A percentile compares a stretch with the other conserved stretches of the same genome.
phyloP scores from a whole-genome alignment of 2,329 filamentous ascomycete species.

The Fusarium buxicola region DNA sequence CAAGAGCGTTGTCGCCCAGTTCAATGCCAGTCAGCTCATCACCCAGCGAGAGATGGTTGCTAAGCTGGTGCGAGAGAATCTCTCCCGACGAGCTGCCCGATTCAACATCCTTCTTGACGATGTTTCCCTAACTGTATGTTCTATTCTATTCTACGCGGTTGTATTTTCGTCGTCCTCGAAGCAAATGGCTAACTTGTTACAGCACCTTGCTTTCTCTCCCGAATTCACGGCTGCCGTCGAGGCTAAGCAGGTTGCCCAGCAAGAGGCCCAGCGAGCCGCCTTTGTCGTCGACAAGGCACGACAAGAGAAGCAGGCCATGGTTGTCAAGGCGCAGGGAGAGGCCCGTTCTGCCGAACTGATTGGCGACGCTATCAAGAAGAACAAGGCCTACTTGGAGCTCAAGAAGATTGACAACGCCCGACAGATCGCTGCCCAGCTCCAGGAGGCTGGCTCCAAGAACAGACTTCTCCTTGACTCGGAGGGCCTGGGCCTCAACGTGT shows the following conservation, averaged over 20 bases:
- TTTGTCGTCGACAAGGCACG: conserved; percentile 99
- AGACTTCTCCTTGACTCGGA: conserved; percentile 93
- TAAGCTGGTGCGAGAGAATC: conserved; percentile 89
- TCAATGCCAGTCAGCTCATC: conserved; percentile 98
- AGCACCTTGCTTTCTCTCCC: conserved; percentile 79
- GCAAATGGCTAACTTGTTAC: conserved; percentile 11
- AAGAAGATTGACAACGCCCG: conserved; percentile 98
- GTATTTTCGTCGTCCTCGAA: neutral
- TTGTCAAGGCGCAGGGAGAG: conserved; percentile 98
- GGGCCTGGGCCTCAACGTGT: conserved; percentile 91
- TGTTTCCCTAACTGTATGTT: conserved; percentile 89
- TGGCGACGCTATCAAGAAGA: conserved; percentile 99
- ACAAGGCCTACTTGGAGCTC: conserved; percentile 93
- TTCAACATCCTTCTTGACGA: conserved; percentile 99
- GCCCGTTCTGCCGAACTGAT: conserved; percentile 97
- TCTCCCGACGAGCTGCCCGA: conserved; percentile 87
- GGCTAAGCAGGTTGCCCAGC: conserved; percentile 81
- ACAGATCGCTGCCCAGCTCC: conserved; percentile 86
- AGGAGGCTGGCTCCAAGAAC: conserved; percentile 88
- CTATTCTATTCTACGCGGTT: no score
- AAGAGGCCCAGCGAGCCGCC: conserved; percentile 96
- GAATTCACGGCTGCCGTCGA: conserved; percentile 80
- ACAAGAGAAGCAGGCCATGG: conserved; percentile 99
- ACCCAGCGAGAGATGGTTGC: conserved; percentile 99
- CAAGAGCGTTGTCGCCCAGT: conserved; percentile 98